Base-by-base conservation (phyloP, 768 basidiomycete genomes). In the Amanita muscaria region DNA sequence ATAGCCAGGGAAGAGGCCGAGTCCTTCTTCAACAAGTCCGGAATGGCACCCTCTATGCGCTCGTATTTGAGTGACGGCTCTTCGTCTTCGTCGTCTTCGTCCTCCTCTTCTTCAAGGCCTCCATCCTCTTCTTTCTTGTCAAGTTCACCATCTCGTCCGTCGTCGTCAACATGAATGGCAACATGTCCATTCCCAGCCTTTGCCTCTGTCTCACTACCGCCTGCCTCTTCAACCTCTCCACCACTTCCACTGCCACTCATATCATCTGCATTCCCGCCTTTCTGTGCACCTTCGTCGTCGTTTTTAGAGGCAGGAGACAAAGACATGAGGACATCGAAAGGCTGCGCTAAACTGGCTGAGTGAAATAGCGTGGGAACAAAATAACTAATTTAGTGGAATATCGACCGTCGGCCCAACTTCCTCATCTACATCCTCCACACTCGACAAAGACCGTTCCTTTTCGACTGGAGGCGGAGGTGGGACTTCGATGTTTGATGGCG, bases 21-120 rank as follows among this genome's bases (percentile, higher is more conserved):
- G 56, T 96, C 94, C 60, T 88, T 93, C 67, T 79, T 80, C 44
- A 97, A 73, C 22, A 96, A 64, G 53, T 88, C 86, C 3, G 78
- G 76, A 22, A 86, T 65, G 0, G 74, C 64, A 1, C 88, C 87
- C 18, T 74, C 73, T 43, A 96, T 74, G 34, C 85, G 79, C 52
- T 87, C 81, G 57, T 97, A 98, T 60, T 97, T 98, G 55, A 98
- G 70, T 0, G 85, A 76, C 27, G 88, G 92, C 65, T 94, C 92
- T 15, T 92, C 88, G 21, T 93, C 90, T 2, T 91, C 91, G 0
- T 82, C 83, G 0, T 80, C 80, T 0, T 79, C 80, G 0, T 74
- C 74, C 0, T 78, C 78, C 0, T 76, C 77, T 0, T 74, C 74
- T 0, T 72, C 52, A 30, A 37, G 50, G 16, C 49, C 47, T 5